These are phyloP conservation scores for Sanguinoderma infundibulare DNA, from an alignment of 1,284 basidiomycete species.

Conservation along the genomic window DNA sequence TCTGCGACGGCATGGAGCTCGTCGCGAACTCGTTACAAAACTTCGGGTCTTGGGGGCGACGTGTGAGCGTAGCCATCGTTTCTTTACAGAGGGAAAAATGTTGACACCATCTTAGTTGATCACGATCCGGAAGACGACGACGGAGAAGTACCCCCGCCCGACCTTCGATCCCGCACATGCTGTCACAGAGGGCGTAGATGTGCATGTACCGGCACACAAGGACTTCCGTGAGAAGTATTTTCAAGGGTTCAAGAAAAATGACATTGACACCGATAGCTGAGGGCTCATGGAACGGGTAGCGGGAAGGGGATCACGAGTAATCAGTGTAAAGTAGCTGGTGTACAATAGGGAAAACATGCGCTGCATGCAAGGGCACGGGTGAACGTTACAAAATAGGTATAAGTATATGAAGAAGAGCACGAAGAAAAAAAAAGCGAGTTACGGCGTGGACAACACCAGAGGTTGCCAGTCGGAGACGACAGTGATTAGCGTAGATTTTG, in stretches of 20 bases:
- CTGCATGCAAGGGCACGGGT: neutral
- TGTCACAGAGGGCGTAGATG: constrained; percentile 25
- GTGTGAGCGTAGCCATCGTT: constrained; percentile 48
- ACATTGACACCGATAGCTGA: neutral
- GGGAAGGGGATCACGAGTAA: neutral
- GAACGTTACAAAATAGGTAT: constrained; percentile 1
- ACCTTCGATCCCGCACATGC: constrained; percentile 45
- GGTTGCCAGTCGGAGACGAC: neutral
- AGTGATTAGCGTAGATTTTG: neutral
- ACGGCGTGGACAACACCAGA: neutral
- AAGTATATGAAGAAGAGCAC: neutral
- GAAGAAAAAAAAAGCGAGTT: neutral
- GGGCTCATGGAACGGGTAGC: neutral
- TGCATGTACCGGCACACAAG: constrained; percentile 72
- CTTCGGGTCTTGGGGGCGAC: constrained; percentile 94
- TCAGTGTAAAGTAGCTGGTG: neutral
- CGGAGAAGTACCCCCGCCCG: constrained; percentile 52
- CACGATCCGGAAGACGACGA: constrained; percentile 80
- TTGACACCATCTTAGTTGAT: constrained; percentile 64
- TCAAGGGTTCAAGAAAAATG: constrained; percentile 65
- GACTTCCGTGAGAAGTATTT: constrained; percentile 85
- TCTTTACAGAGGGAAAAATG: neutral
- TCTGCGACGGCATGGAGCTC: constrained; percentile 87
- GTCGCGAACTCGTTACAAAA: constrained; percentile 92
- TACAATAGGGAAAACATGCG: too few relatives aligned